A percentile compares a stretch with the other conserved stretches of the same genome.
These are phyloP conservation scores for Sechiopsis laciniata DNA, from an alignment of 306 rosid species.

Conservation along the genomic window DNA sequence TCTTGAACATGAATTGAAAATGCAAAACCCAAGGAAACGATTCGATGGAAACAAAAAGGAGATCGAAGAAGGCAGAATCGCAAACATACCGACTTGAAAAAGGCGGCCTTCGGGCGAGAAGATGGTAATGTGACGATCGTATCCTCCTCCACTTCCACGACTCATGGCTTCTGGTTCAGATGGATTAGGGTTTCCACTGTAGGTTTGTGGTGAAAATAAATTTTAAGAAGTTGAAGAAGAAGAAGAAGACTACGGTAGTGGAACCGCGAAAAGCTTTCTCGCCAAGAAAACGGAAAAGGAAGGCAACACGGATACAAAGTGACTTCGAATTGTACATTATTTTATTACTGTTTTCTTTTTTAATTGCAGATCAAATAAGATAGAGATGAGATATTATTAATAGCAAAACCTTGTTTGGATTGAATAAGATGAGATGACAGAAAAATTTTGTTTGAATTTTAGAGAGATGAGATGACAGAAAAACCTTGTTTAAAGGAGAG, in stretches of 20 bases:
- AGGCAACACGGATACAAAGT: too few relatives aligned
- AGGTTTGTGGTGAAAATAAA: too few relatives aligned
- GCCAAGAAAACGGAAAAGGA: constrained; percentile 8
- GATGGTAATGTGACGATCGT: constrained; percentile 94
- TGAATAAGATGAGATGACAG: too few relatives aligned
- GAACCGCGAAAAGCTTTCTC: constrained; percentile 12
- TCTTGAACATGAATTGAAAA: background rate
- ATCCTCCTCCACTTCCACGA: constrained; percentile 92
- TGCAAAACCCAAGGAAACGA: background rate
- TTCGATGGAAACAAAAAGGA: constrained; percentile 12
- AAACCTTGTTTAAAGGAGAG: too few relatives aligned
- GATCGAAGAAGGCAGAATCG: background rate
- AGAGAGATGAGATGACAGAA: too few relatives aligned
- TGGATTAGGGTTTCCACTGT: background rate
- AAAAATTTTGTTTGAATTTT: too few relatives aligned
- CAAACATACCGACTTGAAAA: constrained; percentile 55
- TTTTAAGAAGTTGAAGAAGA: background rate
- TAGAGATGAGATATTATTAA: too few relatives aligned
- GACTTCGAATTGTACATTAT: too few relatives aligned
- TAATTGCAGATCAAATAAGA: too few relatives aligned
- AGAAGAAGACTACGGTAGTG: background rate
- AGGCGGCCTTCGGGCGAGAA: constrained; percentile 99
- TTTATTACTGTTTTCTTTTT: too few relatives aligned
- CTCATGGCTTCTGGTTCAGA: constrained; percentile 31
- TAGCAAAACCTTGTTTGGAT: too few relatives aligned